Evolutionary conservation across 164 flowering plant species (phyloP).

Genomic region (Vitis cinerea): DNA sequence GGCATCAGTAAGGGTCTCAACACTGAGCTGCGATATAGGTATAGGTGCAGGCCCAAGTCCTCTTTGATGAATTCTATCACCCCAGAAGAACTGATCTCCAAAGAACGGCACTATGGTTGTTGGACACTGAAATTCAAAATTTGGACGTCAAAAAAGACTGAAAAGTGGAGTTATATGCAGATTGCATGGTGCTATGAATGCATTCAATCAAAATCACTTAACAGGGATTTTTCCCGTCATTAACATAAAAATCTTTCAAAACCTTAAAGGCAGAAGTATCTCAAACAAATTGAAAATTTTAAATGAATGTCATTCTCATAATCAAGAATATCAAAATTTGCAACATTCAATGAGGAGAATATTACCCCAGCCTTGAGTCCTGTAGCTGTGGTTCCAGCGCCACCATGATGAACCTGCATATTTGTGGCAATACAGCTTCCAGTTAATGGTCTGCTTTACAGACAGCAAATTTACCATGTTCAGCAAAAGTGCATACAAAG

Average conservation of each 20-base stretch:
- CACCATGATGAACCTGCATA: conserved; percentile 96
- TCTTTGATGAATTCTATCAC: conserved; percentile 67
- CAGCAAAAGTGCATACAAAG: too few species aligned
- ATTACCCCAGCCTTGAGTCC: conserved; percentile 93
- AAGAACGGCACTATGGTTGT: conserved; percentile 95
- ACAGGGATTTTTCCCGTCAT: not conserved
- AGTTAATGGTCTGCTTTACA: not conserved
- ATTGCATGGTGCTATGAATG: too few species aligned
- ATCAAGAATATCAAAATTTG: not conserved
- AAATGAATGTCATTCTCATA: not conserved
- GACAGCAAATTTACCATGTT: too few species aligned
- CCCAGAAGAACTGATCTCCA: conserved; percentile 98
- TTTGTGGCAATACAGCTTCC: not conserved
- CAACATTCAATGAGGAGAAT: not conserved
- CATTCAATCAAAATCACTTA: too few species aligned
- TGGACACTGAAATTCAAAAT: conserved; percentile 67
- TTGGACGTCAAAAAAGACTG: not conserved
- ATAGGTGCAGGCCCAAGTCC: conserved; percentile 89
- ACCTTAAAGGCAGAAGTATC: not conserved
- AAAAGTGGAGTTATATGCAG: not conserved
- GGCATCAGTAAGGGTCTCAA: conserved; percentile 70
- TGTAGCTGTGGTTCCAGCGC: conserved; percentile 98
- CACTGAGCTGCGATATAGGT: conserved; percentile 69
- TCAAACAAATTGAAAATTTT: not conserved
- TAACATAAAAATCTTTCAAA: not conserved